A percentile compares a stretch with the other conserved stretches of the same genome.
phyloP scores from a whole-genome alignment of 2,329 filamentous ascomycete species.

The Paraphoma sp. region DNA sequence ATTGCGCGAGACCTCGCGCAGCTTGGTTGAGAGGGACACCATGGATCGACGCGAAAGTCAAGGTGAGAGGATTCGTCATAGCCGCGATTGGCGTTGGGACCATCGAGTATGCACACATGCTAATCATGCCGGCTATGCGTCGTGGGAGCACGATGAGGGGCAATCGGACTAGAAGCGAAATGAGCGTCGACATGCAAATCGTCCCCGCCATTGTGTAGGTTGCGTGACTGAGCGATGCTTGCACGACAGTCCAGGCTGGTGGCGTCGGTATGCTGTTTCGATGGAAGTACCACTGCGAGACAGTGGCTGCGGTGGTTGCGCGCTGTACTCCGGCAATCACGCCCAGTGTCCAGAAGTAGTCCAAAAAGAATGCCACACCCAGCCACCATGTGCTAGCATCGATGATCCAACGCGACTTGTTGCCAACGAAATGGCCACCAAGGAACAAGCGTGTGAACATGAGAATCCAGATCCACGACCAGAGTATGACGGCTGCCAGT shows the following conservation, averaged over 20 bases:
- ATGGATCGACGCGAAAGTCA: conserved; percentile 94
- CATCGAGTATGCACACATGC: conserved; percentile 77
- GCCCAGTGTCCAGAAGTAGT: conserved; percentile 94
- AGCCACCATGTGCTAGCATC: conserved; percentile 93
- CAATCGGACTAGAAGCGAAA: conserved; percentile 80
- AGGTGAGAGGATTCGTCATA: conserved; percentile 86
- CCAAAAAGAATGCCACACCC: conserved; percentile 86
- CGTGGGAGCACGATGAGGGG: conserved; percentile 84
- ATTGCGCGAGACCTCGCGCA: conserved; percentile 78
- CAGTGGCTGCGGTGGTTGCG: conserved; percentile 89
- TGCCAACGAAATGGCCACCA: conserved; percentile 77
- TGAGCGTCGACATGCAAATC: conserved; percentile 84
- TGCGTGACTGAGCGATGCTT: conserved; percentile 82
- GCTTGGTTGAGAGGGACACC: conserved; percentile 81
- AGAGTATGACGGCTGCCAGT: conserved; percentile 76
- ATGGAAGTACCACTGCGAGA: conserved; percentile 99
- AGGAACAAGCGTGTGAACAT: conserved; percentile 98
- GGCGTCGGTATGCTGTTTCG: conserved; percentile 80
- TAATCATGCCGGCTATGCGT: conserved; percentile 71
- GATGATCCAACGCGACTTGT: conserved; percentile 72
- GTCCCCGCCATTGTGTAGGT: conserved; percentile 88
- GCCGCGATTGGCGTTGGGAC: conserved; percentile 85
- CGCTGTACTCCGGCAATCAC: conserved; percentile 89
- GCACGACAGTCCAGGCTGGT: conserved; percentile 79
- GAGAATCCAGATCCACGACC: conserved; percentile 95